These are phyloP conservation scores for Dryadomyces quercivorus DNA, from an alignment of 2,329 filamentous ascomycete species.

Conservation along the genomic window DNA sequence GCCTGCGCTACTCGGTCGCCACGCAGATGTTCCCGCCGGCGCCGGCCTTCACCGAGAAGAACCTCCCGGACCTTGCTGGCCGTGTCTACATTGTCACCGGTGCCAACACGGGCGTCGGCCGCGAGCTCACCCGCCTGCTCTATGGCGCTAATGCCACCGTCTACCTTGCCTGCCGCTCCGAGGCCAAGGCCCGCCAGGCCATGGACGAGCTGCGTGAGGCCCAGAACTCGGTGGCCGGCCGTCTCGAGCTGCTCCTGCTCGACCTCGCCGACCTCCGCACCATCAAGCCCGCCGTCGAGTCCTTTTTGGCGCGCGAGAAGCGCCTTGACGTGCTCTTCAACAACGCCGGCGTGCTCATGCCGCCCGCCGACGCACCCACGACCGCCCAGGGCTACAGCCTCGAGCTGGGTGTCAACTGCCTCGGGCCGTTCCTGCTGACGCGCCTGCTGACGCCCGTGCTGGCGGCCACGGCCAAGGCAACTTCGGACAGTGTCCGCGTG, in stretches of 20 bases:
- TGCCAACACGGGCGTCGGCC: constrained; percentile 25
- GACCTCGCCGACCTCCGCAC: constrained; percentile 22
- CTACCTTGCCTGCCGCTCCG: constrained; percentile 33
- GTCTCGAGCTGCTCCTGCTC: constrained; percentile 25
- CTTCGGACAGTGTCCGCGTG: constrained; percentile 10
- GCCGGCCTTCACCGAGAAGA: background rate
- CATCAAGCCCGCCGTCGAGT: constrained; percentile 16
- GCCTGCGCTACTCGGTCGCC: background rate
- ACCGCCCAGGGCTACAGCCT: constrained; percentile 17
- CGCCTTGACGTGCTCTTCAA: constrained; percentile 24
- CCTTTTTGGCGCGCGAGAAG: constrained; percentile 18
- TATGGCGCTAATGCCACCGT: constrained; percentile 37
- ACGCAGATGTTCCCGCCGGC: background rate
- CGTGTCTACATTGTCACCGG: constrained; percentile 31
- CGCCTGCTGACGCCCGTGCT: constrained; percentile 14
- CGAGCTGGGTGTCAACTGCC: constrained; percentile 14
- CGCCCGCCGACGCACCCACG: constrained; percentile 15
- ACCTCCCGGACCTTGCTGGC: background rate
- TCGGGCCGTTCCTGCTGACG: constrained; percentile 15
- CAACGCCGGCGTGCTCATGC: constrained; percentile 25
- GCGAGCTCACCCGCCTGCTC: constrained; percentile 35
- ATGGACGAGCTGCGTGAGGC: constrained; percentile 25
- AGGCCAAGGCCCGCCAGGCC: constrained; percentile 24
- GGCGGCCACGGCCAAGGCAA: constrained; percentile 6
- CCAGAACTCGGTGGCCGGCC: constrained; percentile 18